These are phyloP conservation scores for Dothideomycetes sp. DNA, from an alignment of 2,329 filamentous ascomycete species.

Conservation along the genomic window DNA sequence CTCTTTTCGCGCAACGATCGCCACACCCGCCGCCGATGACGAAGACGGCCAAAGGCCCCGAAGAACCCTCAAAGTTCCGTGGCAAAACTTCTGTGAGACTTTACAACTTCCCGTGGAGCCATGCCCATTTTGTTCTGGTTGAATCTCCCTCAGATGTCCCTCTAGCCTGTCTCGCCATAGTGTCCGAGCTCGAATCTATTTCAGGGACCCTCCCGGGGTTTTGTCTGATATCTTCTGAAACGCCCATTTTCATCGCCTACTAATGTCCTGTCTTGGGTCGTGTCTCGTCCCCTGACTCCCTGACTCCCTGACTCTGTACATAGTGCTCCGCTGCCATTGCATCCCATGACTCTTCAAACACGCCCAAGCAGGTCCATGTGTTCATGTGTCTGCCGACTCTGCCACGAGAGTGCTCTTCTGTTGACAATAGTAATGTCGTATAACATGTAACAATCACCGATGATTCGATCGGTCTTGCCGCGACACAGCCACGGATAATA, in stretches of 20 bases:
- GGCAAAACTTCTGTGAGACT: slow-evolving; percentile 7
- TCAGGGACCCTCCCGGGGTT: slow-evolving; percentile 5
- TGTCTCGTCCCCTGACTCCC: too few relatives aligned
- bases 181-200: slow-evolving; percentile 10
- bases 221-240: slow-evolving; percentile 3
- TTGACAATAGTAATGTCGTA: too few relatives aligned
- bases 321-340: too few relatives aligned
- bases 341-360: slow-evolving; percentile 10
- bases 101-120: neutral
- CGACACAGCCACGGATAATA: too few relatives aligned
- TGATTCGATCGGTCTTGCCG: too few relatives aligned
- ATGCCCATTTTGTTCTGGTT: slow-evolving; percentile 6
- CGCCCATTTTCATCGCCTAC: neutral
- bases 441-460: too few relatives aligned
- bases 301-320: too few relatives aligned
- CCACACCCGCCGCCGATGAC: slow-evolving; percentile 7
- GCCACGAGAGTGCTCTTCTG: too few relatives aligned
- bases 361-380: too few relatives aligned
- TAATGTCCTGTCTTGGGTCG: too few relatives aligned
- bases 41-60: too few relatives aligned
- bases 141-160: slow-evolving; percentile 8
- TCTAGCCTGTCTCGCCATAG: slow-evolving; percentile 8
- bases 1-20: neutral
- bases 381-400: too few relatives aligned
- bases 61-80: slow-evolving; percentile 1